Conservation (phyloP, 208 protist species). For the Borovskyia barvae region DNA sequence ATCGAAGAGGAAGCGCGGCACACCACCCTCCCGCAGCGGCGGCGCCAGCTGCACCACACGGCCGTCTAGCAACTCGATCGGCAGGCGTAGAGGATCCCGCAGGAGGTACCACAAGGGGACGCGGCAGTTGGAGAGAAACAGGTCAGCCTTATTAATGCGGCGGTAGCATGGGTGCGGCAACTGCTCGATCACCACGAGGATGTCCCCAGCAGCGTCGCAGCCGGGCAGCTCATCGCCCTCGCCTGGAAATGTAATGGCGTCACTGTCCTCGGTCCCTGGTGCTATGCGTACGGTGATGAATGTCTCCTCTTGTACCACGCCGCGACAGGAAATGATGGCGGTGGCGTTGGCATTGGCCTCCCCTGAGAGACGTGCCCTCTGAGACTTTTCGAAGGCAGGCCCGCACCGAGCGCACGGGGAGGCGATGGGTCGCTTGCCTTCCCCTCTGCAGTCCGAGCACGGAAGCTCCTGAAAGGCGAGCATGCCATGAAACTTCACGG, state of each 20-base stretch:
- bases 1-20: slow-evolving; percentile 26
- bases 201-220: slow-evolving; percentile 91
- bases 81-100: slow-evolving; percentile 66
- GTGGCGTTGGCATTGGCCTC: slow-evolving; percentile 35
- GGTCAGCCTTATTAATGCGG: slow-evolving; percentile 86
- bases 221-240: slow-evolving; percentile 93
- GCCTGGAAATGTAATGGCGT: slow-evolving; percentile 92
- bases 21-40: slow-evolving; percentile 23
- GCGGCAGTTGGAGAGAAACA: slow-evolving; percentile 84
- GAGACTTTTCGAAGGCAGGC: slow-evolving; percentile 73
- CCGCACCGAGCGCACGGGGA: slow-evolving; percentile 39
- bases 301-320: slow-evolving; percentile 89
- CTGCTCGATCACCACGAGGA: slow-evolving; percentile 95
- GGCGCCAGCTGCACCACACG: slow-evolving; percentile 72
- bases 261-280: slow-evolving; percentile 92
- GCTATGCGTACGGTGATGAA: slow-evolving; percentile 93
- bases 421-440: slow-evolving; percentile 29
- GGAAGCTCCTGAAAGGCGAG: slow-evolving; percentile 82
- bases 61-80: slow-evolving; percentile 87
- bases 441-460: slow-evolving; percentile 88
- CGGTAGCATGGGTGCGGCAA: slow-evolving; percentile 92
- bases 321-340: too few species aligned
- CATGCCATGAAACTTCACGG: slow-evolving; percentile 93
- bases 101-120: slow-evolving; percentile 84
- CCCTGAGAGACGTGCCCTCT: slow-evolving; percentile 41